Base-by-base conservation (phyloP, 2,329 filamentous ascomycete species). In the Fusarium stilboides region DNA sequence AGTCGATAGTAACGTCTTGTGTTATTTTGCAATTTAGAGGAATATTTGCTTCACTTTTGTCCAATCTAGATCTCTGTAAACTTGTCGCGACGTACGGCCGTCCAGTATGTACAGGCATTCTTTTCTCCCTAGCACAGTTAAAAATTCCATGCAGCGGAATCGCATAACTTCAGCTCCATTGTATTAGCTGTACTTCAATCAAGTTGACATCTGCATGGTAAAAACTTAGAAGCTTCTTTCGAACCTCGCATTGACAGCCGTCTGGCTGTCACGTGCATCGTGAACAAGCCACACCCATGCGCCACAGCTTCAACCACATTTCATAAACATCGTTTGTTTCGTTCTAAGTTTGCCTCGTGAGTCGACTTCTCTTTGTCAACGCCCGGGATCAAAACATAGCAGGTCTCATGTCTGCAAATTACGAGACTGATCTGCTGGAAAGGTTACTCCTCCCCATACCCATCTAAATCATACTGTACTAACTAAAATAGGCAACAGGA, bases 1-100 rank as follows among this genome's bases (percentile, higher is more conserved):
- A 52, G 57, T 58, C 31, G 62, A 70, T 63, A 67, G 57, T 67
- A 45, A 69, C 40, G 56, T 53, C 57, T 63, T 56, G 37, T 43
- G 34, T 63, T 42, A n/a, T 44, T 49, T 60, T 20, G 53, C 42
- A 57, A 26, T 26, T 26, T 46, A 28, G n/a, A 37, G 26, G 24
- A 20, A 51, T 20, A 37, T 15, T 42, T 24, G n/a, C 24, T 44
- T 46, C 14, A 20, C 10, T 44, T 34, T 34, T 15, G 19, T 45
- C 12, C 22, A 37, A 8, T 22, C 8, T 22, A 8, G 5, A 45
- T 13, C 20, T 14, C n/a, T 14, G 43, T 45, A 17, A 45, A 19
- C 24, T 13, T 45, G 26, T 31, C 10, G 10, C 10, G 28, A 31
- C 28, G 28, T 12, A 31, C 28, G 10, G 26, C 7, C 22, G 22